Percentiles rank a stretch among this genome's conserved stretches.
These are phyloP conservation scores for Capsicum rhomboideum DNA, from an alignment of 257 asterid genomes.

Conservation along the genomic window DNA sequence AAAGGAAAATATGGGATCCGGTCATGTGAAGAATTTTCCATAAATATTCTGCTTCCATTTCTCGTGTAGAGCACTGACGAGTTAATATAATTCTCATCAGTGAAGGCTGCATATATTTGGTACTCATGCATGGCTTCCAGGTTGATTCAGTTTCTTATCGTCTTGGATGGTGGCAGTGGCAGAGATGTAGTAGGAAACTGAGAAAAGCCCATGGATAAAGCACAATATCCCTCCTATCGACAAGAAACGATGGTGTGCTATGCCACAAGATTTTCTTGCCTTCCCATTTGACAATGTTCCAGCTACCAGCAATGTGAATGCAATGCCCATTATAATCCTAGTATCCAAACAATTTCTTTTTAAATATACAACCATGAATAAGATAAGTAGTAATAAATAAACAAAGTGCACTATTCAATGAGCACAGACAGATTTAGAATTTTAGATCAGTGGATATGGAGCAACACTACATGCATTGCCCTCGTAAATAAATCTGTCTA, in stretches of 20 bases:
- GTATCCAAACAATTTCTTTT: not conserved
- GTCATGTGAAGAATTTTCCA: not conserved
- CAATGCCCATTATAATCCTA: slow-evolving; percentile 45
- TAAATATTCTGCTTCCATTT: not conserved
- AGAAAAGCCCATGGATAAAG: slow-evolving; percentile 55
- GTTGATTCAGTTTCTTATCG: slow-evolving; percentile 27
- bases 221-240: slow-evolving; percentile 60
- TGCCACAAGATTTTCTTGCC: slow-evolving; percentile 50
- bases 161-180: slow-evolving; percentile 46
- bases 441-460: not conserved
- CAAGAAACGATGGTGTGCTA: slow-evolving; percentile 38
- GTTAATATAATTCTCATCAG: not conserved
- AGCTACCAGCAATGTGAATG: slow-evolving; percentile 41
- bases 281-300: slow-evolving; percentile 44
- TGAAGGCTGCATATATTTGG: not conserved
- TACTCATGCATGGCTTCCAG: slow-evolving; percentile 18
- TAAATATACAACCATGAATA: not conserved
- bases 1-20: not conserved
- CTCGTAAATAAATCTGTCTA: no score
- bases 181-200: slow-evolving; percentile 44
- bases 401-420: not conserved
- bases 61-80: not conserved
- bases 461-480: not conserved
- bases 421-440: not conserved
- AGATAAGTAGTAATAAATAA: not conserved